Percentiles rank a stretch among this genome's conserved stretches.
phyloP scores from a whole-genome alignment of 2,329 filamentous ascomycete genomes.

The Cladosporium sp. region DNA sequence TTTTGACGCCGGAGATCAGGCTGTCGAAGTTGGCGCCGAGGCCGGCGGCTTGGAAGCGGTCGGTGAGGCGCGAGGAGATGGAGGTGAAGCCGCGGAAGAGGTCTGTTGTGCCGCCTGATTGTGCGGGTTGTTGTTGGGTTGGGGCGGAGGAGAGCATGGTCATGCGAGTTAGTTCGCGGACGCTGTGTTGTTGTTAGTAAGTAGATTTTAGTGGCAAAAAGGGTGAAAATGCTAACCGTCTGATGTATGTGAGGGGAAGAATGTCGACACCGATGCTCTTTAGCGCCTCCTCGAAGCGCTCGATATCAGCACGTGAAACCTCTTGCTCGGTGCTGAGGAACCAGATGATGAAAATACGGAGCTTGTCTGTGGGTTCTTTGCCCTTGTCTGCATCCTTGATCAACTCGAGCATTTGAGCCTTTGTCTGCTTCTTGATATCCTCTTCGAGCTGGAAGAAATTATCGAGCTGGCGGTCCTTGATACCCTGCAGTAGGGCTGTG shows the following conservation, averaged over 20 bases:
- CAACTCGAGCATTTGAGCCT: conserved; percentile 82
- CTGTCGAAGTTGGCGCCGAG: conserved; percentile 87
- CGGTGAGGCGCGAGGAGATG: conserved; percentile 86
- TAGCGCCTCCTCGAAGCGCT: conserved; percentile 81
- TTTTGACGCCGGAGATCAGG: conserved; percentile 93
- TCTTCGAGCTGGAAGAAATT: conserved; percentile 97
- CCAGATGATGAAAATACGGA: conserved; percentile 96
- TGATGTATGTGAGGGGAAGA: conserved; percentile 78
- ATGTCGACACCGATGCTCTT: conserved; percentile 73
- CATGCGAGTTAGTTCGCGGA: conserved; percentile 94
- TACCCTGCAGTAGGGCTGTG: conserved; percentile 74
- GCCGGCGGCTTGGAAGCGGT: conserved; percentile 90
- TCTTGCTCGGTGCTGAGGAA: conserved; percentile 91
- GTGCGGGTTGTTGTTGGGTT: conserved; percentile 54
- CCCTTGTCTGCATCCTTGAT: conserved; percentile 82
- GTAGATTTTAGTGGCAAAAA: not conserved
- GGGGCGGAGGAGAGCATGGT: conserved; percentile 92
- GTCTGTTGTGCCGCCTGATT: conserved; percentile 65
- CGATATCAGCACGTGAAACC: conserved; percentile 76
- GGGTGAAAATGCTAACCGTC: conserved; percentile 63
- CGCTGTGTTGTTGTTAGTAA: conserved; percentile 48
- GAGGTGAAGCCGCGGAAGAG: conserved; percentile 92
- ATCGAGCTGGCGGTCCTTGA: conserved; percentile 92
- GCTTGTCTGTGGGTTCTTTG: conserved; percentile 80
- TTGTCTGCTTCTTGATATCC: conserved; percentile 85